Conservation (phyloP, 352 stramenopile species). For the Pythium guiyangense region DNA sequence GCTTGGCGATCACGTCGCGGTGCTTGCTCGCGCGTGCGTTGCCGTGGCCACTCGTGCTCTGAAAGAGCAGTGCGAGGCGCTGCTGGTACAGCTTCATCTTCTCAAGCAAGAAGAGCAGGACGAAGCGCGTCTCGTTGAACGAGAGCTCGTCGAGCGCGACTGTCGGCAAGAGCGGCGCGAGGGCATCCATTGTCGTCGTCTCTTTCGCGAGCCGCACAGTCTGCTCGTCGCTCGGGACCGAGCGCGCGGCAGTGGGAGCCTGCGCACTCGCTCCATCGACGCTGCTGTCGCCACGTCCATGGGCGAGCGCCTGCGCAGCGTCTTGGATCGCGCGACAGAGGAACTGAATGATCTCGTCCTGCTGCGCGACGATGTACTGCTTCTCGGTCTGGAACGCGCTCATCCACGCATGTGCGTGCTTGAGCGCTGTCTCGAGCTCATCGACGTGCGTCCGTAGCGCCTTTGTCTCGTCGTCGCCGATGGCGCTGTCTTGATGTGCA, state of each 20-base stretch:
- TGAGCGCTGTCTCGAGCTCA: constrained; percentile 25
- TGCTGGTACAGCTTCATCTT: constrained; percentile 65
- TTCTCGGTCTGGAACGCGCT: constrained; percentile 45
- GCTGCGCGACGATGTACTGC: constrained; percentile 50
- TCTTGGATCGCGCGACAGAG: constrained; percentile 37
- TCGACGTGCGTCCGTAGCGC: constrained; percentile 12
- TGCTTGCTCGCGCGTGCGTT: not conserved
- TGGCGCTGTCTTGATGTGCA: not conserved
- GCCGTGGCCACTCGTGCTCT: constrained; percentile 2
- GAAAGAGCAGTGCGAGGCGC: constrained; percentile 39
- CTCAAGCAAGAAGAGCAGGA: constrained; percentile 56
- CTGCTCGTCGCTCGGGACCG: constrained; percentile 1
- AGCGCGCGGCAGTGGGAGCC: not conserved
- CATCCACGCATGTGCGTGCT: constrained; percentile 41
- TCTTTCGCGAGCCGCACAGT: constrained; percentile 18
- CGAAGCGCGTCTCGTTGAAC: constrained; percentile 28
- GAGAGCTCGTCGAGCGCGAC: constrained; percentile 50
- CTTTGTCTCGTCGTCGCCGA: constrained; percentile 7
- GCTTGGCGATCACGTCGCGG: constrained; percentile 34
- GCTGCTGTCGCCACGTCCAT: constrained; percentile 3
- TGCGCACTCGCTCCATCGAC: not conserved
- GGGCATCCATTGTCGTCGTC: constrained; percentile 33
- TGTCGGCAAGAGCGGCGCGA: constrained; percentile 23
- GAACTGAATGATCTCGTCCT: constrained; percentile 69
- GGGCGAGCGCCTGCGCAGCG: constrained; percentile 12